Base-by-base conservation (phyloP, 2,329 filamentous ascomycete genomes). In the Endoconidiophora polonica region DNA sequence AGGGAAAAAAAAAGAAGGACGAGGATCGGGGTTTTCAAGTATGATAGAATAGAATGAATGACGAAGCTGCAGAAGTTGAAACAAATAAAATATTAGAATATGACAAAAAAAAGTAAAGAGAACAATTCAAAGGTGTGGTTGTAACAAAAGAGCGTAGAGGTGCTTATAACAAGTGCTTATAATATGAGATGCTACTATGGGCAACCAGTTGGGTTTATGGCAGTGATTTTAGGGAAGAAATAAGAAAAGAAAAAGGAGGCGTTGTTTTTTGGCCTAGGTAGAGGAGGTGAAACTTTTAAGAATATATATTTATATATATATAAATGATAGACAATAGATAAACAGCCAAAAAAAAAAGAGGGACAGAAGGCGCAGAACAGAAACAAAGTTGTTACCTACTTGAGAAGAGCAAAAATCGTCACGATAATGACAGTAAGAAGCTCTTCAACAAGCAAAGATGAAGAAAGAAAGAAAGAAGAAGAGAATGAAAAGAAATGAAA, bases 401-500 rank as follows among this genome's bases (percentile, higher is more conserved):
- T 42, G 40, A 14, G 18, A 42, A 42, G 20, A 42, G n/a, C 16
- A 18, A 20, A 22, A 42, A 23, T 23, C 16, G 40, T 42, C 40
- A 42, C 18, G 14, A 44, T 18, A 16, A 38, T 26, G 29, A 24
- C 26, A 36, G n/a, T 24, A 42, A 26, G 24, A 48, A 26, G 18
- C 33, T 9, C 33, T n/a, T 42, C 23, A 29, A 39, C 43, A 41
- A 40, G 22, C 24, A 38, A 45, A 29, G 22, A 29, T 26, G 33
- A 42, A n/a, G n/a, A 52, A 53, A 4, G 12, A 42, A 42, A 22
- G 24, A 18, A 47, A 42, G 14, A 33, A 43, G 42, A 14, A 49
- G 40, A 42, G 36, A 49, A 49, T 29, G 16, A 24, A 50, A 46
- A 33, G 22, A 53, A 52, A 22, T 20, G 33, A 49, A 26, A 24